phyloP scores from a whole-genome alignment of 2,329 filamentous ascomycete species.

The Talaromyces marneffei region DNA sequence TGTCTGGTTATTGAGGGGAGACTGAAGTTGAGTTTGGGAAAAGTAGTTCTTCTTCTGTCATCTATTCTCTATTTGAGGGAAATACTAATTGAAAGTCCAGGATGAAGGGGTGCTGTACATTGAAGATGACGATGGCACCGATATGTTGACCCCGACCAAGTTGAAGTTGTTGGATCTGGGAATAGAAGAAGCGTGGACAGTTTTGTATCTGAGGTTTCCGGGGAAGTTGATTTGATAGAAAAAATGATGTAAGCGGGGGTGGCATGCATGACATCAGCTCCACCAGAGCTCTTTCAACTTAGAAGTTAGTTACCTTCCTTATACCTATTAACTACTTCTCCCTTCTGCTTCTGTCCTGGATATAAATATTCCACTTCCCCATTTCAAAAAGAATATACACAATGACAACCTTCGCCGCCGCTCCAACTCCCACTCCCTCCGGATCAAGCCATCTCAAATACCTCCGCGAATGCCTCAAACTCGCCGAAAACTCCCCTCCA shows the following conservation, averaged over 20 bases:
- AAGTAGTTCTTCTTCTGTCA: not conserved
- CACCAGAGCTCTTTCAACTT: conserved; percentile 2
- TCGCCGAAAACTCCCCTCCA: conserved; percentile 73
- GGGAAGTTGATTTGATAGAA: not conserved
- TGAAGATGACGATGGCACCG: not conserved
- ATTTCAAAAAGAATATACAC: not conserved
- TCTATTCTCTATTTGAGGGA: too few species aligned
- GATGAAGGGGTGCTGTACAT: not conserved
- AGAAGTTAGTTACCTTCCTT: too few species aligned
- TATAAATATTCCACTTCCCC: not conserved
- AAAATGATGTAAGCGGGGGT: conserved; percentile 3
- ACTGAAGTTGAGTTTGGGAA: conserved; percentile 1
- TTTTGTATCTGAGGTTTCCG: not conserved
- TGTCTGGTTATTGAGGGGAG: not conserved
- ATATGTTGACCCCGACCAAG: not conserved
- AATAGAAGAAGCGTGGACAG: conserved; percentile 2
- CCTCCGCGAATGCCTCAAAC: conserved; percentile 67
- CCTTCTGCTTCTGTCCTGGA: too few species aligned
- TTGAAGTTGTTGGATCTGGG: not conserved
- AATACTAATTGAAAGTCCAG: not conserved
- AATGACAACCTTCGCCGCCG: conserved; percentile 15
- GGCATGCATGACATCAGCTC: not conserved
- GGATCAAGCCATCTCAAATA: conserved; percentile 38
- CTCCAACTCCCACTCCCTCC: conserved; percentile 14
- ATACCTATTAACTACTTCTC: not conserved